phyloP scores from a whole-genome alignment of 208 protist species.

The Endotrypanum monterogeii region DNA sequence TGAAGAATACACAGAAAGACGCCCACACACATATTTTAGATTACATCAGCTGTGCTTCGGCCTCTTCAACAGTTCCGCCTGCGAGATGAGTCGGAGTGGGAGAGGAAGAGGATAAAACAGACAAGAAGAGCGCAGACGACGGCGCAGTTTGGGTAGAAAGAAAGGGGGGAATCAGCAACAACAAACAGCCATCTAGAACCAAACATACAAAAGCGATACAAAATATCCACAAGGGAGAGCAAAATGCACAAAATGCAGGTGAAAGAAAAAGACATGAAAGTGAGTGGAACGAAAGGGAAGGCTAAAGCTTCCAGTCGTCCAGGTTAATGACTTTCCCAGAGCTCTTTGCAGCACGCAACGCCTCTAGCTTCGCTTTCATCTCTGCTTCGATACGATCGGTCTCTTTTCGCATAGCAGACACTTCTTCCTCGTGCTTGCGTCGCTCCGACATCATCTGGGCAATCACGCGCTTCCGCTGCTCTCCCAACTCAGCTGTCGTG shows the following conservation, averaged over 20 bases:
- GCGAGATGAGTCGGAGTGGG: background rate
- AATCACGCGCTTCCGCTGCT: slow-evolving; percentile 66
- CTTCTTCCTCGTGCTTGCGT: slow-evolving; percentile 65
- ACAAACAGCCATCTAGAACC: background rate
- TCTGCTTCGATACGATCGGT: slow-evolving; percentile 87
- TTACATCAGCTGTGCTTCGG: slow-evolving; percentile 7
- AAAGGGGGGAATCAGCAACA: background rate
- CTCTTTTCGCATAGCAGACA: slow-evolving; percentile 78
- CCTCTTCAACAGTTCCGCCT: background rate
- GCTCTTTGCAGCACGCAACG: slow-evolving; percentile 72
- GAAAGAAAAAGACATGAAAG: slow-evolving; percentile 12
- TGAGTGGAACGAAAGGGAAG: background rate
- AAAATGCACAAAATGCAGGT: background rate
- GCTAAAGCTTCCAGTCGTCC: slow-evolving; percentile 81
- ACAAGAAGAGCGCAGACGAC: background rate
- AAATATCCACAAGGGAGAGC: background rate
- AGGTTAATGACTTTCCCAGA: slow-evolving; percentile 81
- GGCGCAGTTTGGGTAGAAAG: background rate
- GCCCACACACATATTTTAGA: background rate
- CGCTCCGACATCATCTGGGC: slow-evolving; percentile 64
- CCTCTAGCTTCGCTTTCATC: slow-evolving; percentile 89
- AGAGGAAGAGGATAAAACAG: background rate
- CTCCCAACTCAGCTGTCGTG: slow-evolving; percentile 59
- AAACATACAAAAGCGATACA: background rate
- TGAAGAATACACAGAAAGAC: background rate